Evolutionary conservation across 2,329 filamentous ascomycete genomes (phyloP), one percentile per base, ranked within the genome.

Genomic region (Ceratocystis albifundus): DNA sequence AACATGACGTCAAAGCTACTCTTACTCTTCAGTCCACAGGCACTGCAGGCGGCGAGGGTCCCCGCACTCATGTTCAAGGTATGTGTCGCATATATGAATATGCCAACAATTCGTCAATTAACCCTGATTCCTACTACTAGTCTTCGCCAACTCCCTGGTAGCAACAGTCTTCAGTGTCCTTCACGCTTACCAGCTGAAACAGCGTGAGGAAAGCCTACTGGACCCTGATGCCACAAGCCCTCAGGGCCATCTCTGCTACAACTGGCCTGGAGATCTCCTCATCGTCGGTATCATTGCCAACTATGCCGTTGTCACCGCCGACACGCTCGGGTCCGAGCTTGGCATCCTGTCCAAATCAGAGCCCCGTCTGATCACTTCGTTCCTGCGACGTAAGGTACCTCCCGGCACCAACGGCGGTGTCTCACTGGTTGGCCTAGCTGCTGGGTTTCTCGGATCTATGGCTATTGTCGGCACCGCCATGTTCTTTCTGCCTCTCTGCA

Each of bases 341-440:
- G 94, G 94, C 15, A 99, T 99, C 66, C 80, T 99, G 12, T 88
- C 92, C 5, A 84, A 81, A 68, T 82, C 82, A 28, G 78, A 84
- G 57, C 94, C 94, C 7, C 85, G 92, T 45, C 83, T 99, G 46
- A 93, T 99, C 73, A 96, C 90, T 3, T 92, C 89, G 15, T 84
- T 82, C 17, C 85, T 77, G 3, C 81, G 94, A 72, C 86, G 88
- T 68, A 82, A 84, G 69, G 94, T 97, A 0, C 92, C 94, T 0
- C 87, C 84, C 0, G 94, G 94, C 62, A 97, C 94, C 53, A 99
- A 99, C 73, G 94, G 94, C 41, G 94, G 93, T 17, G 89, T 99
- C 7, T 95, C 90, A 0, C 71, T 85, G 0, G 78, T 84, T 59
- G 94, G 94, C 0, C 78, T 96, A 0, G 76, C 79, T 0, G 89